Base-by-base conservation (phyloP, 371 early-diverging fungal species). In the Mortierella sp. region DNA sequence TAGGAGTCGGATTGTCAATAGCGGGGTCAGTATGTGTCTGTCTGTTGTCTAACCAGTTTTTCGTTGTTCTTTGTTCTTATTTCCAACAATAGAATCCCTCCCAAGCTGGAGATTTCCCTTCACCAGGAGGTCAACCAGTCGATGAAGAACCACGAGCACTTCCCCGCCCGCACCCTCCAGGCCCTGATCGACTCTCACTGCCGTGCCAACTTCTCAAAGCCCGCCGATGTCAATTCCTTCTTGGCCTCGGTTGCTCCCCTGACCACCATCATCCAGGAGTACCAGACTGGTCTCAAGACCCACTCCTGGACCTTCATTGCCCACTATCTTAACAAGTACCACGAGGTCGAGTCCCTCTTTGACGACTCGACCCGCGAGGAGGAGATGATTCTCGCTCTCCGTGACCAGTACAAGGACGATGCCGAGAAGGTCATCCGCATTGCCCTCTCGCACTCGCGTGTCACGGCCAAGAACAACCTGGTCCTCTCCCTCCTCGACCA, bases 361-460 rank as follows among this genome's bases (percentile, higher is more conserved):
- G 91, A 93, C 66, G 88, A 88, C 71, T 76, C 88, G 78, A 70
- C 89, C 26, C 94, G 95, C 64, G 96, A 97, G 73, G 97, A 98
- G 81, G 96, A 95, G 70, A 96, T 93, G 16, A 87, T 98, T 79
- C 85, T 96, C 74, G 78, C 91, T 24, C 89, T 98, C 68, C 94
- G 98, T 77, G 96, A 97, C 64, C 90, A 91, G 80, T 82, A 95
- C 91, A 96, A 96, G 88, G 92, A 92, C 53, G 93, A 96, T 76
- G 85, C 96, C 50, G 94, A 94, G 67, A 88, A 87, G 73, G 95
- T 96, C 5, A 86, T 94, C 74, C 87, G 85, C n/a, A 89, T 93
- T 68, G 93, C 95, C 22, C 88, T 94, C 44, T 96, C 98, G 43
- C 95, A 96, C 71, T 90, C 96, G 44, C 97, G 96, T 82, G 90